Base-by-base conservation (phyloP, 2,329 filamentous ascomycete species). In the Aureobasidium leucospermi region DNA sequence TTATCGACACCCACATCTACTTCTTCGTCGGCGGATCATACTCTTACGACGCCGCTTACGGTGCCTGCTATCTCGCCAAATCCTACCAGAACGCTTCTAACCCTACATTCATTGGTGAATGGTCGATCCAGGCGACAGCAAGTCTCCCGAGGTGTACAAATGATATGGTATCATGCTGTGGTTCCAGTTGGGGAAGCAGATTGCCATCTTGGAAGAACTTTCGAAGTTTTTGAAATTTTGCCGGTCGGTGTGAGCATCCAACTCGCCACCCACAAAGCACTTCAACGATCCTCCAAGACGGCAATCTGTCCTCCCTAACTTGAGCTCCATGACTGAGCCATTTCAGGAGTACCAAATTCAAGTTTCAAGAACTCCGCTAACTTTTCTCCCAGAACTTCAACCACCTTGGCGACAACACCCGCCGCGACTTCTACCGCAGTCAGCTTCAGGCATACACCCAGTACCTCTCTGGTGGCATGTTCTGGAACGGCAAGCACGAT, bases 1-100 rank as follows among this genome's bases (percentile, higher is more conserved):
- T 60, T 38, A 42, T 60, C 31, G 52, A 60, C 45, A 51, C 43
- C 5, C 43, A 60, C 52, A 51, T 57, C 38, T 60, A 60, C 52
- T 60, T 46, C 36, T 60, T 60, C 38, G 36, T 48, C 15, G 29
- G 46, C 8, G 29, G 46, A 34, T 48, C 28, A n/a, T 48, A 48
- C 29, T 34, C 29, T 29, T 48, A 48, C 29, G 41, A 51, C 9
- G 38, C 49, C 6, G 31, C 58, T 13, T 52, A 52, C 42, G 29
- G 46, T 34, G 46, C 46, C 7, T 34, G 29, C 46, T 28, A 60
- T 29, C 48, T 55, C 41, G 58, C 58, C 9, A 41, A 46, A 38
- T 46, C 51, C 15, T 29, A 41, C 28, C 19, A 36, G 41, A 31
- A 42, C 29, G 45, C 38, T 23, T 46, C 42, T 23, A 53, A 53